Evolutionary conservation across 2,329 filamentous ascomycete species (phyloP), one percentile per base, ranked within the genome.

Genomic region (Stachybotrys echinatus): DNA sequence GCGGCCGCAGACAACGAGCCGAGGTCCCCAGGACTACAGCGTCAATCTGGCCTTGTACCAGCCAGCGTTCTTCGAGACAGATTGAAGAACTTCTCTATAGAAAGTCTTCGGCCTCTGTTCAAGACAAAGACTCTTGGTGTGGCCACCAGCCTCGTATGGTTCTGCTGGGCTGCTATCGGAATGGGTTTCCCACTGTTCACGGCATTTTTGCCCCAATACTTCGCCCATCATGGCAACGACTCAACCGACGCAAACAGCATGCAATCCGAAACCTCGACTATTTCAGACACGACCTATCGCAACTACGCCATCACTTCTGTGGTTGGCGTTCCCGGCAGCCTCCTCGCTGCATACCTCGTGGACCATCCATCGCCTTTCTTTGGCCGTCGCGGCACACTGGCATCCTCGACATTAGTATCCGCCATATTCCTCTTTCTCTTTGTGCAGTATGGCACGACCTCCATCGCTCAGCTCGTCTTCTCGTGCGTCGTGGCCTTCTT

Each of bases 101-200:
- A 84, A 42, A 83, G 84, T 17, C 75, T 92, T 55, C 75, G 75
- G 2, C 85, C 87, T 1, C 78, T 94, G 3, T 85, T 86, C 66
- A 69, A 70, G 52, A 76, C 61, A 49, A 77, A 71, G 56, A 77
- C 74, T 49, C 71, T 81, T 7, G 78, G 71, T 47, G 56, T 72
- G 48, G 74, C 78, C 38, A 83, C 80, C 1, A 59, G 55, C 4
- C 68, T 84, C 20, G 73, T 92, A 45, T 91, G 87, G 87, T 88
- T 91, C 67, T 84, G 83, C 64, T 95, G 89, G 89, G 77, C 84
- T 0, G 85, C 82, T 14, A 92, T 95, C 56, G 89, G 89, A 52
- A 87, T 95, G 82, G 89, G 85, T 3, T 95, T 92, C 61, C 89
- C 89, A 1, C 79, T 95, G 2, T 95, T 92, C 78, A 94, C 94